Base-by-base conservation (phyloP, 306 rosid species). In the Lathyrus aphaca region DNA sequence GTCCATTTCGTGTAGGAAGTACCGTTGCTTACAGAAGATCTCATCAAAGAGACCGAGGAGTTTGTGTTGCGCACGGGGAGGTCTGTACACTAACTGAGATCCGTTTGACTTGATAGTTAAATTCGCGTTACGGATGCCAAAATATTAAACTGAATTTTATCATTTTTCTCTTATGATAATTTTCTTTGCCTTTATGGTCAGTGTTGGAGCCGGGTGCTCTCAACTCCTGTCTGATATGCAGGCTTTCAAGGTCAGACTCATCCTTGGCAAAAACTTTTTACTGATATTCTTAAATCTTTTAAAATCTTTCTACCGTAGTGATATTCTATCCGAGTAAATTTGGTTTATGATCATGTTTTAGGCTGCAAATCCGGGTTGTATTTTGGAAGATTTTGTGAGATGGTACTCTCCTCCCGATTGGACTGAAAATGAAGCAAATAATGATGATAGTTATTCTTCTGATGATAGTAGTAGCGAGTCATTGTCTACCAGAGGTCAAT, bases 351-450 rank as follows among this genome's bases (percentile, higher is more conserved):
- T 72, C 29, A 53, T 84, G 56, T 64, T 66, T 48, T 77, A 95
- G 99, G 97, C 95, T 73, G 99, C 99, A 60, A 95, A 95, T 87
- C 99, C 99, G 57, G 99, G 99, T 77, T 95, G 97, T 78, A 87
- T 95, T 83, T 83, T 87, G 87, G 99, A 91, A 76, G 99, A 95
- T 78, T 95, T 95, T 78, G 97, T 95, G 54, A 84, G 99, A 85
- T 95, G 99, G 99, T 86, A 91, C 82, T 95, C 99, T 71, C 99
- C 99, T 74, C 99, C 99, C 66, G 99, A 95, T 79, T 95, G 99
- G 99, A 83, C 79, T 2, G 97, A 82, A 73, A 77, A 74, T 73
- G 95, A 87, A 80, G 79, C 76, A 62, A 74, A 53, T 78, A 29
- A 9, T 3, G 92, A 82, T 44, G 85, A 66, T 49, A 49, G 44